phyloP scores from a whole-genome alignment of 2,329 filamentous ascomycete genomes.

The Akanthomyces uredinophilus region DNA sequence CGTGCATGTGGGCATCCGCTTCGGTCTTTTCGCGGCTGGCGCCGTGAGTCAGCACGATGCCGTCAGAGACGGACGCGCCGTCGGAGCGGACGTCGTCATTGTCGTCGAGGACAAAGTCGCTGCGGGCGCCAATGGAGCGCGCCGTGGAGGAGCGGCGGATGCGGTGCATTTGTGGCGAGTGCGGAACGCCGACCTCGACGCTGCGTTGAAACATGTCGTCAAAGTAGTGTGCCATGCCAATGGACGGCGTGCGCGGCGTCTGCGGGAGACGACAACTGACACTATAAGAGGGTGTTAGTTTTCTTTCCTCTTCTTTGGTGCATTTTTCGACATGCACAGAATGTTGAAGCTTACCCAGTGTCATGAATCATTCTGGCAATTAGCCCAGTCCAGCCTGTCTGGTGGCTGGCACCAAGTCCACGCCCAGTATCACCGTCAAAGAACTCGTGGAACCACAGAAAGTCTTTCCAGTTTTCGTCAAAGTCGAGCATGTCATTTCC shows the following conservation, averaged over 20 bases:
- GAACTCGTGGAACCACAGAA: conserved; percentile 93
- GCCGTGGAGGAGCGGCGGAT: conserved; percentile 76
- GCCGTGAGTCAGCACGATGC: conserved; percentile 25
- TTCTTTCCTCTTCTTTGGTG: neutral
- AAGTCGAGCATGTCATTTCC: conserved; percentile 83
- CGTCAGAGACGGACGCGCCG: conserved; percentile 30
- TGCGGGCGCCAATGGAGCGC: conserved; percentile 77
- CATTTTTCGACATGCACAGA: neutral
- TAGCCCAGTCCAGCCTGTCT: conserved; percentile 93
- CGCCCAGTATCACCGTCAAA: conserved; percentile 90
- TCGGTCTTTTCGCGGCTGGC: conserved; percentile 44
- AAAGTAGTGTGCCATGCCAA: conserved; percentile 88
- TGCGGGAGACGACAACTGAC: conserved; percentile 87
- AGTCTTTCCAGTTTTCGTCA: conserved; percentile 81
- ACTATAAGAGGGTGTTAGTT: conserved; percentile 46
- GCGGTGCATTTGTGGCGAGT: conserved; percentile 40
- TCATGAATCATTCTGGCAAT: conserved; percentile 98
- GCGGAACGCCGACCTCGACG: conserved; percentile 31
- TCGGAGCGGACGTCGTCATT: conserved; percentile 30
- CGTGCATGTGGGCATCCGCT: conserved; percentile 67
- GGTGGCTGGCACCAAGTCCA: conserved; percentile 86
- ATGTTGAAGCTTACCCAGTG: conserved; percentile 65
- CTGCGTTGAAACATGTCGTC: conserved; percentile 71
- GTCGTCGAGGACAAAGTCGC: conserved; percentile 55
- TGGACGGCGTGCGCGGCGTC: conserved; percentile 81